Evolutionary conservation across 208 protist species (phyloP).

Genomic region (Kentomonas sorsogonicus): DNA sequence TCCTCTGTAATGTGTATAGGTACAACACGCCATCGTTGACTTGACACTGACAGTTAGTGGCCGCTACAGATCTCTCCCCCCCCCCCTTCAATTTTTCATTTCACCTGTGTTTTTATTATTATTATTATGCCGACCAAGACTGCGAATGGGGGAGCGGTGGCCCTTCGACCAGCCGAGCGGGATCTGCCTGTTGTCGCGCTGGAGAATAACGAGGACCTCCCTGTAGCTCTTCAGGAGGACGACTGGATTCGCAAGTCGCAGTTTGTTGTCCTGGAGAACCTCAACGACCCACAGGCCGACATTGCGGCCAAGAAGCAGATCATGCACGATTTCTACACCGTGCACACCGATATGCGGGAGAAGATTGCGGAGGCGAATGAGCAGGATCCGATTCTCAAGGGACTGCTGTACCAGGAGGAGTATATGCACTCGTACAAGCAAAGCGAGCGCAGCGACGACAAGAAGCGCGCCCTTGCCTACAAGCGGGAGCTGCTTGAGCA

Average conservation of each 20-base stretch:
- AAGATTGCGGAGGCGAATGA: conserved; percentile 11
- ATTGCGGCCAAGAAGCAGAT: conserved; percentile 42
- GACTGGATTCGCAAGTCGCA: conserved; percentile 74
- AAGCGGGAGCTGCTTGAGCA: conserved; percentile 34
- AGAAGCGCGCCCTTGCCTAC: conserved; percentile 41
- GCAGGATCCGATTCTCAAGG: conserved; percentile 70
- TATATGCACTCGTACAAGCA: conserved; percentile 73
- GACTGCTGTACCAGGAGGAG: conserved; percentile 73
- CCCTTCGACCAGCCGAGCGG: background rate
- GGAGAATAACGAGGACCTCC: conserved; percentile 47
- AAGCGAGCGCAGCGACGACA: conserved; percentile 29
- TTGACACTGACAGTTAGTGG: too few relatives aligned
- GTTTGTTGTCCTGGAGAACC: conserved; percentile 62
- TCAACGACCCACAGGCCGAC: too few relatives aligned
- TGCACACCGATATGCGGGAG: conserved; percentile 44
- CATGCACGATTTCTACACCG: conserved; percentile 79
- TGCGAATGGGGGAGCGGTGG: background rate
- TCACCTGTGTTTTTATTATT: conserved; percentile 7
- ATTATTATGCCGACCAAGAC: background rate
- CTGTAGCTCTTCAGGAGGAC: conserved; percentile 76
- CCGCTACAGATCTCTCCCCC: too few relatives aligned
- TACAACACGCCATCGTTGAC: too few relatives aligned
- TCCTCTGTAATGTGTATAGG: too few relatives aligned
- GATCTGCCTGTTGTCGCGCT: too few relatives aligned
- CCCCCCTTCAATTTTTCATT: background rate